Percentiles rank a stretch among this genome's conserved stretches.
Evolutionary conservation across 768 basidiomycete genomes (phyloP).

Genomic region (Gyrodon lividus): DNA sequence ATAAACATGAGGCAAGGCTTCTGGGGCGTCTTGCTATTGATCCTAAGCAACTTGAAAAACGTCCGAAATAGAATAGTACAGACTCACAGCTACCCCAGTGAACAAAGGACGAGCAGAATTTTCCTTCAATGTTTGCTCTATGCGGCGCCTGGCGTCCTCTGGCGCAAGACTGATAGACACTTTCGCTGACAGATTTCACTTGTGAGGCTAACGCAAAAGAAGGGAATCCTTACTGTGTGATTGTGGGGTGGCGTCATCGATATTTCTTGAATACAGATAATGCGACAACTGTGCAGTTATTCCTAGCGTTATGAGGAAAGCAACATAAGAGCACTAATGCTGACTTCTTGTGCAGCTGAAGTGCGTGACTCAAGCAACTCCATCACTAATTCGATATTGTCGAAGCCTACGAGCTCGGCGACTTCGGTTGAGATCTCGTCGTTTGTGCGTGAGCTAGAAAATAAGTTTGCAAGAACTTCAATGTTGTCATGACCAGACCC

Average conservation of each 20-base stretch:
- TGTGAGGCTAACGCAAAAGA: not conserved
- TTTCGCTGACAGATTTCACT: constrained; percentile 1
- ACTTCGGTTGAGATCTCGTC: constrained; percentile 79
- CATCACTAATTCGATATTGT: constrained; percentile 76
- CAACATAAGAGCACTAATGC: constrained; percentile 1
- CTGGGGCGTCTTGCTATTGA: constrained; percentile 49
- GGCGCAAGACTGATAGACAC: constrained; percentile 34
- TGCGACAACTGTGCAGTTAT: constrained; percentile 16
- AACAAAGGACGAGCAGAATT: constrained; percentile 70
- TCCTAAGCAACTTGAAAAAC: constrained; percentile 6
- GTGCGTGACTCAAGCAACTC: constrained; percentile 63
- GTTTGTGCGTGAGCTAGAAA: constrained; percentile 51
- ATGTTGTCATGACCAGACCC: constrained; percentile 5
- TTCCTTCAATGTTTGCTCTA: constrained; percentile 57
- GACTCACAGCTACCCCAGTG: constrained; percentile 49
- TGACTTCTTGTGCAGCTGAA: constrained; percentile 49
- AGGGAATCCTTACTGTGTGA: constrained; percentile 7
- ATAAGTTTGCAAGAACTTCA: constrained; percentile 31
- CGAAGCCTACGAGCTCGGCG: constrained; percentile 79
- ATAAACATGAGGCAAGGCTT: constrained; percentile 87
- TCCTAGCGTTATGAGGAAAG: not conserved
- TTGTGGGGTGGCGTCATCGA: not conserved
- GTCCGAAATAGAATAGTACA: not conserved
- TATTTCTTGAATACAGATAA: not conserved
- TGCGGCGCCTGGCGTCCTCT: constrained; percentile 54